Evolutionary conservation across 257 asterid genomes (phyloP).

Genomic region (Linderniella brevidens): DNA sequence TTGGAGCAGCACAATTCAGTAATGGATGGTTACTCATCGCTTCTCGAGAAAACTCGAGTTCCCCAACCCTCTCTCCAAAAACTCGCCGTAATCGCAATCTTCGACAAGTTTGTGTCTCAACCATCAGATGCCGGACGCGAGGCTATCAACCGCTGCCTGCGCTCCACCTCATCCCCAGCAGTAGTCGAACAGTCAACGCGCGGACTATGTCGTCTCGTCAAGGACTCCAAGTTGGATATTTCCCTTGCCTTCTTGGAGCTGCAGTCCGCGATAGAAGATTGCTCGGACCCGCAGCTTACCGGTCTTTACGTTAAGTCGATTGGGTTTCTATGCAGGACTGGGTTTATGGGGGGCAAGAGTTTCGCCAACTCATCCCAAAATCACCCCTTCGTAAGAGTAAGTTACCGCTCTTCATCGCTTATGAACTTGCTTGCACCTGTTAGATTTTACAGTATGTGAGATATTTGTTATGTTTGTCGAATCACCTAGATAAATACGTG

Average conservation of each 20-base stretch:
- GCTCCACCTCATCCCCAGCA: constrained; percentile 40
- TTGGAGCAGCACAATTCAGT: no score
- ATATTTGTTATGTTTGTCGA: background rate
- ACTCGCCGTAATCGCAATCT: constrained; percentile 61
- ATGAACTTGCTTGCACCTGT: background rate
- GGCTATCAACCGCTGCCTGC: constrained; percentile 66
- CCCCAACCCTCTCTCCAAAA: constrained; percentile 86
- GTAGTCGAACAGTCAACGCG: constrained; percentile 74
- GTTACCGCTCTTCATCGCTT: background rate
- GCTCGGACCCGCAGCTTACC: constrained; percentile 25
- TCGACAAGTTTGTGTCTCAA: constrained; percentile 55
- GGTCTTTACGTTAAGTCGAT: constrained; percentile 43
- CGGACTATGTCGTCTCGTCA: constrained; percentile 75
- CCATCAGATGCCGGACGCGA: constrained; percentile 50
- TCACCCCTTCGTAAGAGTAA: constrained; percentile 81
- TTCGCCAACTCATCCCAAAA: constrained; percentile 27
- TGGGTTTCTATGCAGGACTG: constrained; percentile 45
- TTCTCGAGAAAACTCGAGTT: constrained; percentile 46
- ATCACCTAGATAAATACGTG: no score
- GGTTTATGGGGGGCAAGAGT: constrained; percentile 38
- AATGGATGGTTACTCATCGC: constrained; percentile 19
- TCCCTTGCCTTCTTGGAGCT: constrained; percentile 59
- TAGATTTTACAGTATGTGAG: background rate
- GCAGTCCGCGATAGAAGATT: constrained; percentile 75
- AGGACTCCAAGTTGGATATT: constrained; percentile 53